Evolutionary conservation across 2,329 filamentous ascomycete genomes (phyloP).

Genomic region (Alternaria hordeiaustralica): DNA sequence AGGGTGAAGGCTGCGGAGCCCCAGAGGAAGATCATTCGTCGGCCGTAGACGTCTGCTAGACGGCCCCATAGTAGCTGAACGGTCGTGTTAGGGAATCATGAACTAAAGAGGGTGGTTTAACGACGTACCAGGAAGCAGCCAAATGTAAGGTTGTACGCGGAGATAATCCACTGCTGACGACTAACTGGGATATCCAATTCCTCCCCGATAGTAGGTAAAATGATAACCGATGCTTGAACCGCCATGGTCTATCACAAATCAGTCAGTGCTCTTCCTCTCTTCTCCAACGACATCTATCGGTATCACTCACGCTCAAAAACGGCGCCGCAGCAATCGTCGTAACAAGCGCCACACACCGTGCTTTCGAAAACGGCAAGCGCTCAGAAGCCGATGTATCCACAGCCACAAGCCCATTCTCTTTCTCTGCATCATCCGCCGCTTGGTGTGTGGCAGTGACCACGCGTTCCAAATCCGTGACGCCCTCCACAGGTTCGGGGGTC

Average conservation of each 20-base stretch:
- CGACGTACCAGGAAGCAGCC: conserved; percentile 64
- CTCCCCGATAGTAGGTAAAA: conserved; percentile 66
- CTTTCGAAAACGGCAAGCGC: conserved; percentile 39
- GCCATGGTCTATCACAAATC: conserved; percentile 57
- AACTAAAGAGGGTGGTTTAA: too few species aligned
- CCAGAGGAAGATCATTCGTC: conserved; percentile 68
- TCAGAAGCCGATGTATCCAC: conserved; percentile 10
- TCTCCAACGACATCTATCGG: too few species aligned
- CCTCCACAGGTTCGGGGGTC: neutral
- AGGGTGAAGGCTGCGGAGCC: conserved; percentile 69
- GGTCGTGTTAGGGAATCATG: conserved; percentile 1
- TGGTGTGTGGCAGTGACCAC: neutral
- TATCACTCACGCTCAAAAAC: conserved; percentile 40
- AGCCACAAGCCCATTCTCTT: conserved; percentile 9
- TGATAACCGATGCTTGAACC: conserved; percentile 66
- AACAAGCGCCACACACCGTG: conserved; percentile 37
- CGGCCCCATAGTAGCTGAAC: conserved; percentile 67
- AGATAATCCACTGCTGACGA: conserved; percentile 70
- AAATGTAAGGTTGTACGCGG: conserved; percentile 69
- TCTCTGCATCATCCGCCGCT: neutral
- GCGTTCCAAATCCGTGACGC: conserved; percentile 7
- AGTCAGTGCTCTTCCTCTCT: neutral
- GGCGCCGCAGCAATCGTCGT: conserved; percentile 36
- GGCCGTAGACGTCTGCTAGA: conserved; percentile 71
- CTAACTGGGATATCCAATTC: conserved; percentile 64